Conservation (phyloP, 352 stramenopile genomes). For the Pythium insidiosum region DNA sequence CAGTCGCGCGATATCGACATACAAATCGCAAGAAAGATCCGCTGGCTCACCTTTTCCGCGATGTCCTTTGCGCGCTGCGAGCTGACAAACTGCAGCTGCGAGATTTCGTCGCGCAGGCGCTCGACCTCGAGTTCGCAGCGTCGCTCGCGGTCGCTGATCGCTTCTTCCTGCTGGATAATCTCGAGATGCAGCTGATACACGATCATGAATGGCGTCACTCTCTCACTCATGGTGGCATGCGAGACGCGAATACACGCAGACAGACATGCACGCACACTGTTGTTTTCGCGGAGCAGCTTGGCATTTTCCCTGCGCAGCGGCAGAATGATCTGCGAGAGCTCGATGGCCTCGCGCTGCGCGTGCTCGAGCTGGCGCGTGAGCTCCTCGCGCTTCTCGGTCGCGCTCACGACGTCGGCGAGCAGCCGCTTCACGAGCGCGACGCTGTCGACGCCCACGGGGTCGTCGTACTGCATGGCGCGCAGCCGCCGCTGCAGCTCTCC, state of each 20-base stretch:
- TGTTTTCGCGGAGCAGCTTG: constrained; percentile 65
- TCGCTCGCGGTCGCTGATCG: constrained; percentile 54
- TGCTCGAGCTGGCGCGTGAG: constrained; percentile 39
- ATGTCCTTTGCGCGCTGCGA: constrained; percentile 43
- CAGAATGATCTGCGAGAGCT: constrained; percentile 59
- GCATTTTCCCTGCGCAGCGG: constrained; percentile 74
- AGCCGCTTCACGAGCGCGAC: constrained; percentile 43
- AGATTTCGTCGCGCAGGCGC: constrained; percentile 57
- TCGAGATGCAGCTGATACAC: constrained; percentile 61
- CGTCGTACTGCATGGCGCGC: constrained; percentile 44
- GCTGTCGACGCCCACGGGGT: constrained; percentile 59
- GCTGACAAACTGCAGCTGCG: constrained; percentile 65
- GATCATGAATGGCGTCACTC: too few species aligned
- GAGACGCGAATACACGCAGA: too few species aligned
- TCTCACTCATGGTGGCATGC: too few species aligned
- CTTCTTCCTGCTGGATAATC: constrained; percentile 78
- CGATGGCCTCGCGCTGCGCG: constrained; percentile 46
- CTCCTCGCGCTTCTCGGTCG: constrained; percentile 19
- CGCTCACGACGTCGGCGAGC: constrained; percentile 39
- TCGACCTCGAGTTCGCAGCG: constrained; percentile 55
- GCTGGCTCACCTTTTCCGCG: constrained; percentile 36
- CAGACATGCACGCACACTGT: constrained; percentile 53
- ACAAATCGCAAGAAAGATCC: background rate
- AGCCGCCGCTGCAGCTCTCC: constrained; percentile 51
- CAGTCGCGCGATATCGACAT: background rate